Evolutionary conservation across 805 yeast genomes (phyloP).

Genomic region (Kodamaea sagamina): DNA sequence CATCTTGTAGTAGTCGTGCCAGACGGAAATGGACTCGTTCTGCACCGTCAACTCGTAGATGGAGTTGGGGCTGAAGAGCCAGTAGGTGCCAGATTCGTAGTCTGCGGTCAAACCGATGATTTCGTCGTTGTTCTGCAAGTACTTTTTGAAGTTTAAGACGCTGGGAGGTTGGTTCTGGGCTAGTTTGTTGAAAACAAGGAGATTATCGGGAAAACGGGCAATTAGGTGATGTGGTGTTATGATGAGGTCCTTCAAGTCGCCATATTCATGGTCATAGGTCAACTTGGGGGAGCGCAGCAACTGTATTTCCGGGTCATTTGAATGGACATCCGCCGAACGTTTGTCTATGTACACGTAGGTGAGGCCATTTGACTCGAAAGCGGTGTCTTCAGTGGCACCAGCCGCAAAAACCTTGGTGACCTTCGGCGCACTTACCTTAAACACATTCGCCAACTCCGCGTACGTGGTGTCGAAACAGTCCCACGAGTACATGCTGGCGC

Average conservation of each 20-base stretch:
- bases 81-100: conserved; percentile 52
- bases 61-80: conserved; percentile 65
- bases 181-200: conserved; percentile 34
- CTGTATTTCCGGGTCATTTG: conserved; percentile 35
- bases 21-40: conserved; percentile 71
- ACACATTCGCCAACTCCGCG: conserved; percentile 31
- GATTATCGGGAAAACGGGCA: conserved; percentile 17
- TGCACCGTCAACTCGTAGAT: conserved; percentile 73
- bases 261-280: conserved; percentile 9
- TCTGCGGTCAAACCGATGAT: conserved; percentile 36
- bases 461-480: conserved; percentile 33
- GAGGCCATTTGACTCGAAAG: conserved; percentile 20
- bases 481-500: conserved; percentile 29
- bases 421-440: conserved; percentile 24
- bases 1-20: conserved; percentile 51
- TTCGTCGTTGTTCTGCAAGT: conserved; percentile 7
- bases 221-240: conserved; percentile 36
- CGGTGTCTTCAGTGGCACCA: neutral
- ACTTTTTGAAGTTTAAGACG: neutral
- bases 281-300: conserved; percentile 16
- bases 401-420: conserved; percentile 1
- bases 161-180: conserved; percentile 17
- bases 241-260: conserved; percentile 18
- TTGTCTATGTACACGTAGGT: conserved; percentile 19
- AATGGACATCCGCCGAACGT: conserved; percentile 19